Base-by-base conservation (phyloP, 495 filamentous ascomycete genomes). In the Amniculicola lignicola region DNA sequence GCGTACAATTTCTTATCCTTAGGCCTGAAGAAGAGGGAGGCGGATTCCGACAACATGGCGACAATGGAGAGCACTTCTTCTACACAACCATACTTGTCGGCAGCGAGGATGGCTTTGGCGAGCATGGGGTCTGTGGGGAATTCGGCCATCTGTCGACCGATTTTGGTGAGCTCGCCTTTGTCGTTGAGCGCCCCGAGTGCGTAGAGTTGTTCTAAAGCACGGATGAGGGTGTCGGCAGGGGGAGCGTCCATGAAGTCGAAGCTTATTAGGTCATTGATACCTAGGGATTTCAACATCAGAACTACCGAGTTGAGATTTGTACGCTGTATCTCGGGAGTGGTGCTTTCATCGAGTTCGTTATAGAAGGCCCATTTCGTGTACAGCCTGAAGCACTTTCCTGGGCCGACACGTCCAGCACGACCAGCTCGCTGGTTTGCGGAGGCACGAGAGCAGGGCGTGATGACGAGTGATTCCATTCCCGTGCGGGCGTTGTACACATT, bases 161-260 rank as follows among this genome's bases (percentile, higher is more conserved):
- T 77, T 68, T 93, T 92, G 14, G 93, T 97, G 38, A 98, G 79
- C 36, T 90, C 87, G 40, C 93, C 93, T 41, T 84, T 83, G 66
- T 91, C 85, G 67, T 95, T 95, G 29, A 98, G 77, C 0, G 92
- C 89, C 7, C 89, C 89, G 1, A 98, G 79, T 0, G 90, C 90
- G 66, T 96, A 98, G 16, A 98, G 82, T 64, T 94, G 86, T 66
- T 96, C 93, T 43, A 98, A 72, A 1, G 90, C 89, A 18, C 87
- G 83, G 66, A 96, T 95, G 43, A 98, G 81, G 7, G 89, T 89
- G 67, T 96, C 91, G 0, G 90, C 86, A 0, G 91, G 87, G 1
- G 93, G 93, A 0, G 92, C 85, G 64, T 97, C 93, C 82, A 97
- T 90, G 67, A 95, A 97, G 64, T 98, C 93, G 61, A 98, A 98